Percentiles rank a stretch among this genome's conserved stretches.
phyloP scores from a whole-genome alignment of 192 early-diverging fungal species.

The Backusella westeae region DNA sequence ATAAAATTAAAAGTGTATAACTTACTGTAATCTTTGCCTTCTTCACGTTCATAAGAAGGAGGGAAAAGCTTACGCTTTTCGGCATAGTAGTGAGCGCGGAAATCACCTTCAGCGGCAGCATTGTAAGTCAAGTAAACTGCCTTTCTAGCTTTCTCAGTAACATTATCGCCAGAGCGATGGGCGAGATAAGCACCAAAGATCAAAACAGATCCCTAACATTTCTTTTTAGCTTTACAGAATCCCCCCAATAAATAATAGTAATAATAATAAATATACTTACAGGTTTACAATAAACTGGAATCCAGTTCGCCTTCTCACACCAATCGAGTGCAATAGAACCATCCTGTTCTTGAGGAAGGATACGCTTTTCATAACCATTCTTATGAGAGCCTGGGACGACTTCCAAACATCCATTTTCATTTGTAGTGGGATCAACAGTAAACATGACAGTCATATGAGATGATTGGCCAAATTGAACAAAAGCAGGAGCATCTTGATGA shows the following conservation, averaged over 20 bases:
- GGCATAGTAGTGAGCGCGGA: conserved; percentile 55
- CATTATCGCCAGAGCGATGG: conserved; percentile 52
- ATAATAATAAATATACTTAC: conserved; percentile 4
- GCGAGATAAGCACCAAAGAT: conserved; percentile 66
- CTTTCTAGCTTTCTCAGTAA: conserved; percentile 45
- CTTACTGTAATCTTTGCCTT: conserved; percentile 51
- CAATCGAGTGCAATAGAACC: conserved; percentile 50
- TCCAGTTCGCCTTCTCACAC: conserved; percentile 48
- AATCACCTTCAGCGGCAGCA: conserved; percentile 52
- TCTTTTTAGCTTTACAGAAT: neutral
- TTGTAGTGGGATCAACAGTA: conserved; percentile 53
- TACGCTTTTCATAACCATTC: conserved; percentile 23
- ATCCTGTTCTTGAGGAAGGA: conserved; percentile 44
- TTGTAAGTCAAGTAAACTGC: conserved; percentile 65
- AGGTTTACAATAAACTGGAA: conserved; percentile 54
- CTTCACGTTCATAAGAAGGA: conserved; percentile 51
- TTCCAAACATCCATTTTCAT: conserved; percentile 55
- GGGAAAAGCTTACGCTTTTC: conserved; percentile 59
- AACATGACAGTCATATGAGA: conserved; percentile 58
- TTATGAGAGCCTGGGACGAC: conserved; percentile 56
- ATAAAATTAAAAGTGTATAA: neutral
- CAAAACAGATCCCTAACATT: conserved; percentile 46
- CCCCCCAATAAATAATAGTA: neutral
- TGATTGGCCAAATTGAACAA: conserved; percentile 54
- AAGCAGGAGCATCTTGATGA: conserved; percentile 63